Base-by-base conservation (phyloP, 257 asterid species). In the Nicotiana knightiana region DNA sequence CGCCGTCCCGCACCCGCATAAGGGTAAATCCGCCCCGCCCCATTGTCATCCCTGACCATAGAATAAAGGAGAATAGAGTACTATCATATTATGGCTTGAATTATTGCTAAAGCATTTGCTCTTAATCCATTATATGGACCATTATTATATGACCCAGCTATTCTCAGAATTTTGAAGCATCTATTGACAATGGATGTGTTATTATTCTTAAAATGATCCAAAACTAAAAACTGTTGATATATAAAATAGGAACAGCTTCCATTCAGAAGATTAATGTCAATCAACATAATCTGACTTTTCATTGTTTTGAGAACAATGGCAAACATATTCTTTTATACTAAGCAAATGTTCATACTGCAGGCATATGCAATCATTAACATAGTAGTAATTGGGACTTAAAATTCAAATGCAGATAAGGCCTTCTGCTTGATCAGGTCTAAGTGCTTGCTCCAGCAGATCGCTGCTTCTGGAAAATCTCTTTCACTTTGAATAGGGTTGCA, bases 401-500 rank as follows among this genome's bases (percentile, higher is more conserved):
- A 15, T 83, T 86, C 39, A 84, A 83, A 43, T 32, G 76, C 59
- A 24, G 61, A 39, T 67, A 77, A 43, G 18, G 21, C 13, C 71
- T 26, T 48, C 57, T 30, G 58, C 76, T 46, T 26, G n/a, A 18
- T 46, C 67, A 63, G 32, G 51, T 33, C 28, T 67, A 59, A 32
- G 85, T 81, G 81, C 73, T 86, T 16, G 84, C 71, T 15, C 54
- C 84, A 57, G 81, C 81, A 57, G 78, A 67, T 67, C 76, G 87
- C 81, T 82, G 83, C 81, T 86, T 81, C 90, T 83, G 84, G 3
- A 93, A 80, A 77, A 80, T 82, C 88, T 85, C 89, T 70, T 54
- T 88, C 39, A 75, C 89, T 46, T 80, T 81, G 65, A 68, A 71
- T 75, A 96, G 84, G 7, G 86, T 3, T 3, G 87, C 68, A 46